Base-by-base conservation (phyloP, 31 red algal genomes). In the Odonthalia washingtoniensis region DNA sequence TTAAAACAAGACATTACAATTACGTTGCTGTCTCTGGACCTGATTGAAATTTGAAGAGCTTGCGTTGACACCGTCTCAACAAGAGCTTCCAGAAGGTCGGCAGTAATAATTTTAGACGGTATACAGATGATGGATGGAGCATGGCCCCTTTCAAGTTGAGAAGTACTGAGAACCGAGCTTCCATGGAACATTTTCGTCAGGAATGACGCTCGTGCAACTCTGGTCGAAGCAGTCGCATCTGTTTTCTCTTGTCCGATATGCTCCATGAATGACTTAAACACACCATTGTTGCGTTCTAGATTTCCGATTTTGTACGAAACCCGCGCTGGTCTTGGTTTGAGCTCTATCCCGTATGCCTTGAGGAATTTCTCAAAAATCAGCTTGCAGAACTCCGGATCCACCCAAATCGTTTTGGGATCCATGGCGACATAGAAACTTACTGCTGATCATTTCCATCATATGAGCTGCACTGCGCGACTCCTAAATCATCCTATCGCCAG, bases 91-190 rank as follows among this genome's bases (percentile, higher is more conserved):
- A 82, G 60, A 3, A 82, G 9, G 21, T n/a, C 3, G 6, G 57
- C 60, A 4, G 32, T 33, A 60, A 35, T 35, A 26, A 5, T 46
- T 14, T 57, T 26, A 18, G 79, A 61, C 24, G 14, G 61, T 40
- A 40, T 40, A 37, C 79, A 35, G 17, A 46, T 18, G 17, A n/a
- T n/a, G n/a, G n/a, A n/a, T n/a, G n/a, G n/a, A n/a, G n/a, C 41
- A 33, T 82, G 68, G n/a, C 79, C 79, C 5, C 79, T 9, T 6
- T 53, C 62, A 14, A 82, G 79, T 82, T 82, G 63, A 38, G 68
- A 82, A 3, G 79, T 3, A 30, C 35, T 65, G 16, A 82, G 52
- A 68, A 65, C 30, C 12, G 67, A 72, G 67, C 32, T 17, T 12
- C n/a, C n/a, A n/a, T n/a, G n/a, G n/a, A n/a, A n/a, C n/a, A n/a